Evolutionary conservation across 495 filamentous ascomycete genomes (phyloP), one percentile per base, ranked within the genome.

Genomic region (Aspergillus carlsbadensis): DNA sequence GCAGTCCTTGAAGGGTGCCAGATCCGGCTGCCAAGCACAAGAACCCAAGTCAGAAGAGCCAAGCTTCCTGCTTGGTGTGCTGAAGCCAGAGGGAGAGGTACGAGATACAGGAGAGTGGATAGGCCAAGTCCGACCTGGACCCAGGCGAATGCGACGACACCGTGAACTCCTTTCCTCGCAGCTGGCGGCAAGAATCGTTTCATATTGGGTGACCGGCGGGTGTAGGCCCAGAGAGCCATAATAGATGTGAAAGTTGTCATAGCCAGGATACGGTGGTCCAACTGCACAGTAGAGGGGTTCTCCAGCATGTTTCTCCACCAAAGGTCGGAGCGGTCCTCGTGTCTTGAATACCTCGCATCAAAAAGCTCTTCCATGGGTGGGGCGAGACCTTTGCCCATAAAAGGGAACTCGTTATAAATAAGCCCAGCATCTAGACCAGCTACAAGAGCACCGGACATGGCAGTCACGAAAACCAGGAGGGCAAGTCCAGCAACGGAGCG

Each of bases 381-480:
- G 3, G 87, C 77, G 29, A 92, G 78, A 1, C 90, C 90, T 1
- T 79, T 72, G 26, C 95, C 94, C 94, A 98, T 98, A 65, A 81
- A 90, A 1, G 95, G 95, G 67, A 98, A 97, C 64, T 98, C 91
- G 67, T 98, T 98, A 77, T 98, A 98, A 66, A 98, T 96, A 14
- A 98, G 76, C 11, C 94, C 94, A 13, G 94, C 94, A 65, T 98
- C 94, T 20, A 98, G 84, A 26, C 94, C 94, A 2, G 94, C 94
- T 24, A 98, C 94, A 6, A 98, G 80, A 11, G 86, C 94, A 43
- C 94, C 94, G 3, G 94, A 97, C 76, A 98, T 87, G 55, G 88
- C 92, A 8, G 94, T 98, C 10, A 78, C 81, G 75, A 96, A 96
- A 52, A 96, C 87, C 53, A 98, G 81, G 5, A 77, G 72, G 7